Evolutionary conservation across 2,329 filamentous ascomycete genomes (phyloP), one percentile per base, ranked within the genome.

Genomic region (Cladophialophora immunda): DNA sequence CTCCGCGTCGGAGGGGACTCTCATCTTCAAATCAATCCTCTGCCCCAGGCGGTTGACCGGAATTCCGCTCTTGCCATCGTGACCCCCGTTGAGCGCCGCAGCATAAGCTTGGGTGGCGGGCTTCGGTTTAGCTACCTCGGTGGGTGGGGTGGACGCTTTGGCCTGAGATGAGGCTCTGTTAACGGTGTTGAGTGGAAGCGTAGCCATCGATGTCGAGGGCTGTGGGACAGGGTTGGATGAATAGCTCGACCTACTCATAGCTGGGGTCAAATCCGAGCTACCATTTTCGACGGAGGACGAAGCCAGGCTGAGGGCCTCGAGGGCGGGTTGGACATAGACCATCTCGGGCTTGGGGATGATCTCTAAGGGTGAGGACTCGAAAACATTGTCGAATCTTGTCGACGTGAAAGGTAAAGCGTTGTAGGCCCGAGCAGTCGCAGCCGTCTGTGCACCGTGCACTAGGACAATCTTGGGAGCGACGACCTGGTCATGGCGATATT

Each of bases 1-100:
- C 30, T 81, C 79, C 17, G 79, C 76, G 15, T 69, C 36, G 0
- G 78, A 71, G 0, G 82, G 80, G 0, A 74, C 69, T 8, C 77
- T 75, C 34, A 79, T 75, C 70, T 79, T 80, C 0, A 75, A 69
- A 70, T 87, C 85, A 15, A 87, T 73, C 4, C 85, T 83, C 15
- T 85, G 77, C 1, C 76, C 77, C 11, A 78, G 70, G 55, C 77
- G 80, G 73, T 86, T 86, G 53, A 86, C 69, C 1, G 83, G 78
- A 4, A 86, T 81, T 36, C 68, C 67, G 17, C 54, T 54, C 50
- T 67, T 70, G 22, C 58, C 11, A 7, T 70, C 66, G 52, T 53
- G 52, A 0, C 22, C 17, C 5, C 58, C 62, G 19, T 60, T 56
- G 25, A 19, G 3, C n/a, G 54, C 36, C 15, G 27, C 29, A 19